These are phyloP conservation scores for Combretum micranthum DNA, from an alignment of 345 rosid genomes.

Conservation along the genomic window DNA sequence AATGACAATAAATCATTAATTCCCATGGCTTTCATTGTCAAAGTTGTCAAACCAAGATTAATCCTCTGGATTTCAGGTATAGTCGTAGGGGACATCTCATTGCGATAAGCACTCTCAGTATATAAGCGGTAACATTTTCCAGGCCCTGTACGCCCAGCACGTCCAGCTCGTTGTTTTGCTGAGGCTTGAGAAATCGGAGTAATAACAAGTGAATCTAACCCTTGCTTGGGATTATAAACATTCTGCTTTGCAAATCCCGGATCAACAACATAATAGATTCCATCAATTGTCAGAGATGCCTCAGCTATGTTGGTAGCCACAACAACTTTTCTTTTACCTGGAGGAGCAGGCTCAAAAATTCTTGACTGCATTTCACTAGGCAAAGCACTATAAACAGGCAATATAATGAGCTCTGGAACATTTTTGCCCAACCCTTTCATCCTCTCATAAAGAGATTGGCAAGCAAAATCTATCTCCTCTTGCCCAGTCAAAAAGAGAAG, in stretches of 20 bases:
- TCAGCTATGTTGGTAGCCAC: slow-evolving; percentile 87
- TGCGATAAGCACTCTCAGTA: slow-evolving; percentile 72
- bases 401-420: slow-evolving; percentile 70
- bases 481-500: slow-evolving; percentile 84
- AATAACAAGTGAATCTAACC: slow-evolving; percentile 65
- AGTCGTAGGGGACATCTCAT: slow-evolving; percentile 75
- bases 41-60: slow-evolving; percentile 59
- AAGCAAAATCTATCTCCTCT: slow-evolving; percentile 81
- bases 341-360: slow-evolving; percentile 77
- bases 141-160: slow-evolving; percentile 87
- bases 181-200: slow-evolving; percentile 92
- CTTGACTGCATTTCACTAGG: slow-evolving; percentile 90
- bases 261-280: slow-evolving; percentile 77
- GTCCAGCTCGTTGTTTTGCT: slow-evolving; percentile 79
- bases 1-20: slow-evolving; percentile 70
- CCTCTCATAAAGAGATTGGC: slow-evolving; percentile 62
- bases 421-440: slow-evolving; percentile 67
- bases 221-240: slow-evolving; percentile 75
- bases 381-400: slow-evolving; percentile 80
- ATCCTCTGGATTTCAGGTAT: slow-evolving; percentile 91
- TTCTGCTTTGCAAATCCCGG: slow-evolving; percentile 84
- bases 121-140: slow-evolving; percentile 79
- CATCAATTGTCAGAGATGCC: slow-evolving; percentile 76
- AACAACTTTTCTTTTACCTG: slow-evolving; percentile 76
- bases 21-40: slow-evolving; percentile 92